phyloP scores from a whole-genome alignment of 352 stramenopile genomes.

The Phytophthora sp. region DNA sequence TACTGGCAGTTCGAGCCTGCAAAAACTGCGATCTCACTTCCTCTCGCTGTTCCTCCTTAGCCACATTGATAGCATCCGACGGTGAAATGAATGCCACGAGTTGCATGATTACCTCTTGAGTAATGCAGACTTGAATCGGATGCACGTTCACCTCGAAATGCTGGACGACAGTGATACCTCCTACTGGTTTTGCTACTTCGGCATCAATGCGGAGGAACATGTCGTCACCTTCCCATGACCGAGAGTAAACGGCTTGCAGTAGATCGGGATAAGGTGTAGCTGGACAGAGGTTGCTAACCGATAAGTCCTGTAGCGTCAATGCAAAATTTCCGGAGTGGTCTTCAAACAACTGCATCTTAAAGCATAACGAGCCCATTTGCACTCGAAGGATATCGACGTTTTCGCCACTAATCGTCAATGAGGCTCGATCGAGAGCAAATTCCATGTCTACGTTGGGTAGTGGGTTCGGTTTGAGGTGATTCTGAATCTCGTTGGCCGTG shows the following conservation, averaged over 20 bases:
- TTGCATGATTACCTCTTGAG: conserved; percentile 79
- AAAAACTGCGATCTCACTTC: conserved; percentile 75
- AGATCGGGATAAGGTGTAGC: conserved; percentile 78
- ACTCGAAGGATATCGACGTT: conserved; percentile 71
- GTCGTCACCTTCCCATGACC: conserved; percentile 63
- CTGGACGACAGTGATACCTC: conserved; percentile 66
- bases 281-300: conserved; percentile 69
- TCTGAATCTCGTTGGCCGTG: conserved; percentile 42
- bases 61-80: conserved; percentile 17
- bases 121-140: conserved; percentile 86
- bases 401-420: conserved; percentile 60
- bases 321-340: conserved; percentile 71
- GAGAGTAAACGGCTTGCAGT: conserved; percentile 47
- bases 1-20: conserved; percentile 26
- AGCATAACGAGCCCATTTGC: conserved; percentile 45
- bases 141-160: conserved; percentile 89
- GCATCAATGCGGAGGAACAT: conserved; percentile 78
- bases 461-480: conserved; percentile 40
- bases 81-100: conserved; percentile 66
- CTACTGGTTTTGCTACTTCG: conserved; percentile 69
- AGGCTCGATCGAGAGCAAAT: conserved; percentile 62
- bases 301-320: conserved; percentile 63
- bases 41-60: conserved; percentile 58
- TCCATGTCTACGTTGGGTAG: conserved; percentile 70
- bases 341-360: conserved; percentile 76